Evolutionary conservation across 805 yeast genomes (phyloP).

Genomic region (Teunomyces kruisii): DNA sequence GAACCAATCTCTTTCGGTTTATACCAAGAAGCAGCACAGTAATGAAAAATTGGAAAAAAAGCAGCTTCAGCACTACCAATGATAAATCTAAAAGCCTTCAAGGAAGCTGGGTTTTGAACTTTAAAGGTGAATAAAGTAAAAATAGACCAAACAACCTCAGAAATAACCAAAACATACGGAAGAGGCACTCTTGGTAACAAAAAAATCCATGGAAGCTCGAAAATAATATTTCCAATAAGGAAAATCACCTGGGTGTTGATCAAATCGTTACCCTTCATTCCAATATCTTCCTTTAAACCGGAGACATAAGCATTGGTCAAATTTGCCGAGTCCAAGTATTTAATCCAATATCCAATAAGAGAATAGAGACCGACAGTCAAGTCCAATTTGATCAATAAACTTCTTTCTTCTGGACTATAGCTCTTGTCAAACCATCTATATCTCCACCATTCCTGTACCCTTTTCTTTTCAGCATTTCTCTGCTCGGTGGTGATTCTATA

Average conservation of each 20-base stretch:
- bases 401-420: constrained; percentile 24
- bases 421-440: constrained; percentile 27
- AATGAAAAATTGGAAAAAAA: no score
- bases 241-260: constrained; percentile 20
- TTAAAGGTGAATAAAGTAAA: constrained; percentile 17
- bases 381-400: constrained; percentile 22
- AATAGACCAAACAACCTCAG: constrained; percentile 19
- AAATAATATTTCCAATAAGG: constrained; percentile 21
- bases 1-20: no score
- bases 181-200: constrained; percentile 20
- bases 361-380: constrained; percentile 22
- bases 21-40: no score
- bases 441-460: constrained; percentile 10
- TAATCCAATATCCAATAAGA: constrained; percentile 24
- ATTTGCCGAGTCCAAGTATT: constrained; percentile 22
- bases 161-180: constrained; percentile 17
- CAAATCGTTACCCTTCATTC: constrained; percentile 20
- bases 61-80: no score
- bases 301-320: constrained; percentile 22
- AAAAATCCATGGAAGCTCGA: constrained; percentile 23
- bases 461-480: constrained; percentile 6
- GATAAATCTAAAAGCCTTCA: no score
- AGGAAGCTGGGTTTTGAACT: constrained; percentile 8
- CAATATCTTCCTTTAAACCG: constrained; percentile 16
- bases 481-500: constrained; percentile 22